Conservation (phyloP, 768 basidiomycete genomes). For the Lentinus brumalis region DNA sequence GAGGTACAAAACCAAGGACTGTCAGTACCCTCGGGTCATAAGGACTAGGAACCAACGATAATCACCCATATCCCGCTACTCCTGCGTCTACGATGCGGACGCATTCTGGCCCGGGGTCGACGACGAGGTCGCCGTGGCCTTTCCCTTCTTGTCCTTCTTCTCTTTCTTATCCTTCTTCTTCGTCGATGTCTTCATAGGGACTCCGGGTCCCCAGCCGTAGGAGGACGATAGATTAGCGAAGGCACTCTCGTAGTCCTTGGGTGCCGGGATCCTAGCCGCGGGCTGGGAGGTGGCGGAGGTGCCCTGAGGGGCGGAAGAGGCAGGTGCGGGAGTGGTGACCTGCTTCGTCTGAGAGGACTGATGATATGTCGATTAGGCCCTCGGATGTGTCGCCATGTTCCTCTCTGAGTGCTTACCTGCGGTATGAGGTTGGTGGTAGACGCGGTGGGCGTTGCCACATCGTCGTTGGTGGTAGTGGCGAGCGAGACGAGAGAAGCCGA, state of each 20-base stretch:
- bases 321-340: not conserved
- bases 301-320: not conserved
- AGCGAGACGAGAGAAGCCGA: slow-evolving; percentile 14
- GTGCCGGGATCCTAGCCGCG: not conserved
- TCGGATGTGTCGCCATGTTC: not conserved
- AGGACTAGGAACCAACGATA: no score
- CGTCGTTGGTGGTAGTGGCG: not conserved
- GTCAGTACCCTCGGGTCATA: no score
- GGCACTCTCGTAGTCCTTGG: slow-evolving; percentile 31
- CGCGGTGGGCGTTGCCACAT: not conserved
- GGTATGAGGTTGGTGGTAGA: slow-evolving; percentile 17
- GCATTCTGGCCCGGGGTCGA: not conserved
- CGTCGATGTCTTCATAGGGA: slow-evolving; percentile 15
- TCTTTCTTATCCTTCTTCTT: slow-evolving; percentile 3
- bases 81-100: no score
- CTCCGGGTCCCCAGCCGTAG: slow-evolving; percentile 27
- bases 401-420: slow-evolving; percentile 1
- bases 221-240: slow-evolving; percentile 29
- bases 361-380: not conserved
- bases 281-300: not conserved
- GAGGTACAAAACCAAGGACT: no score
- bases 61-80: no score
- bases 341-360: not conserved
- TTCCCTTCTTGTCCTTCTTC: not conserved
- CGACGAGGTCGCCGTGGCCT: not conserved